Conservation (phyloP, 2,329 filamentous ascomycete genomes). For the Colletotrichum navitas region DNA sequence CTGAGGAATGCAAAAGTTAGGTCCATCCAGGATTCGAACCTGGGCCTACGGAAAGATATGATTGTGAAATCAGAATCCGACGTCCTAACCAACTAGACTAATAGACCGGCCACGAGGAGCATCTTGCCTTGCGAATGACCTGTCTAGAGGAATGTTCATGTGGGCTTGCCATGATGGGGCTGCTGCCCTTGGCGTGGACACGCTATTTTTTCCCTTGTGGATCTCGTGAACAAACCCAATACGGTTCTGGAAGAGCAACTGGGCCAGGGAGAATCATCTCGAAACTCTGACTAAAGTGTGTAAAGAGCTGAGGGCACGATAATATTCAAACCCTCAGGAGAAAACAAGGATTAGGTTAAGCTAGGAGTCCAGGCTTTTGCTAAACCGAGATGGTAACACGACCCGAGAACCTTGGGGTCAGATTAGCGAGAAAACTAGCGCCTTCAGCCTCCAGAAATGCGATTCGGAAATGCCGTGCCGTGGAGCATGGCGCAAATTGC, state of each 20-base stretch:
- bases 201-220: neutral
- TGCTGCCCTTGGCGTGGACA: conserved; percentile 17
- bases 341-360: neutral
- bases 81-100: conserved; percentile 39
- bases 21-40: conserved; percentile 37
- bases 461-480: neutral
- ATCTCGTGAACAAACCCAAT: neutral
- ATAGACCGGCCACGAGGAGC: neutral
- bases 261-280: neutral
- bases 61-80: conserved; percentile 21
- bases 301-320: neutral
- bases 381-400: neutral
- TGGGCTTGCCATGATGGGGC: neutral
- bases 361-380: neutral
- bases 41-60: conserved; percentile 30
- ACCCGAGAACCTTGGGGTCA: too few relatives aligned
- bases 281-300: neutral
- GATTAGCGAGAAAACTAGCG: too few relatives aligned
- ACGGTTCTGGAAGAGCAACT: neutral
- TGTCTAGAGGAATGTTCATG: neutral
- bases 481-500: neutral
- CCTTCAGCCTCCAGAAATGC: neutral
- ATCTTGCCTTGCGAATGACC: rapidly evolving
- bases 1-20: neutral
- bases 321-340: neutral